Conservation (phyloP, 495 filamentous ascomycete species). For the Talaromyces adpressus region DNA sequence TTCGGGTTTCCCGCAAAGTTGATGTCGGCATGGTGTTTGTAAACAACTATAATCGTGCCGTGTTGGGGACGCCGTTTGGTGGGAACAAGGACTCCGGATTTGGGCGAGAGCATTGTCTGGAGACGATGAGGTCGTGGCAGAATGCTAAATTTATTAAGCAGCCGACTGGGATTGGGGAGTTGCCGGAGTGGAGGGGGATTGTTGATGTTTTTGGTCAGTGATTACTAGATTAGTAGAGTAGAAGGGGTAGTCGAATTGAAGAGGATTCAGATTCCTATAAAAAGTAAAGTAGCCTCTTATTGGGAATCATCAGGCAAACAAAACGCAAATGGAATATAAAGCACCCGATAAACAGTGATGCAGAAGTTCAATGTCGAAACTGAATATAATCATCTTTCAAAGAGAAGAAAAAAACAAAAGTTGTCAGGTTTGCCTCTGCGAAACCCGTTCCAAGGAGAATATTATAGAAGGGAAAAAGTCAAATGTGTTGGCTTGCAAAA, state of each 20-base stretch:
- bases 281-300: conserved; percentile 1
- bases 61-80: not conserved
- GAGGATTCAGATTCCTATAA: not conserved
- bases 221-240: not conserved
- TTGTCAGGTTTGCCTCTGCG: not conserved
- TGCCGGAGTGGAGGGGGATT: not conserved
- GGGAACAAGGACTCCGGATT: not conserved
- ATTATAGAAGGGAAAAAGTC: not conserved
- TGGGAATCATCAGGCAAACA: not conserved
- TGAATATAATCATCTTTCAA: conserved; percentile 1
- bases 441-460: not conserved
- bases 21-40: not conserved
- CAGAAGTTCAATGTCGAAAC: not conserved
- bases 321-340: not conserved
- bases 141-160: not conserved
- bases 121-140: not conserved
- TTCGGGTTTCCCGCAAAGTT: not conserved
- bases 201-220: not conserved
- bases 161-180: not conserved
- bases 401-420: not conserved
- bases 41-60: not conserved
- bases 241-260: not conserved
- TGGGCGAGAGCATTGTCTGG: not conserved
- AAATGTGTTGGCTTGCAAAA: not conserved
- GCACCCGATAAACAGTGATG: not conserved